Percentiles rank a stretch among this genome's conserved stretches.
Evolutionary conservation across 345 rosid genomes (phyloP).

Genomic region (Lumnitzera racemosa): DNA sequence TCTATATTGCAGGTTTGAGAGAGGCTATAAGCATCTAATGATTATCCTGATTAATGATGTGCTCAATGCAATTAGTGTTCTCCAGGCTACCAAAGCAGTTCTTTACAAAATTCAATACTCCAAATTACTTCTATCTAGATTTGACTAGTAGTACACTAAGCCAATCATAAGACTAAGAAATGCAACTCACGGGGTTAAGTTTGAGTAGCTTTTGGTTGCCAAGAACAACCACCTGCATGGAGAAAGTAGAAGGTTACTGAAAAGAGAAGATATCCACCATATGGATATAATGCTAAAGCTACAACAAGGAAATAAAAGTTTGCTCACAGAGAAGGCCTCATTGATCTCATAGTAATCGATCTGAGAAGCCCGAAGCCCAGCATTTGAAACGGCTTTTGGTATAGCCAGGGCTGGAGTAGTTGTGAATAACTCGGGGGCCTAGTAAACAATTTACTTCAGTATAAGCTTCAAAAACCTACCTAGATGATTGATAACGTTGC

Average conservation of each 20-base stretch:
- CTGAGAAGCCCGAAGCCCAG: constrained; percentile 73
- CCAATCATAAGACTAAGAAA: background rate
- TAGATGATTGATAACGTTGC: background rate
- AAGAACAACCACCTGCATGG: constrained; percentile 72
- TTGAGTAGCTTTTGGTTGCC: constrained; percentile 73
- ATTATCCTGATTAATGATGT: no score
- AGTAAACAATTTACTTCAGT: constrained; percentile 16
- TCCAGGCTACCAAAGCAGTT: no score
- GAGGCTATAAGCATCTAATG: no score
- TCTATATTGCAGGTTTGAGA: background rate
- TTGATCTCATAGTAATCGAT: constrained; percentile 92
- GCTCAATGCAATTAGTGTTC: no score
- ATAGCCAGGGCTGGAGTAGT: constrained; percentile 90
- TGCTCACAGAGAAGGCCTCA: constrained; percentile 84
- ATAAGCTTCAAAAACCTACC: background rate
- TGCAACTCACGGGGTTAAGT: constrained; percentile 67
- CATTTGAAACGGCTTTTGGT: constrained; percentile 81
- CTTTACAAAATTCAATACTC: no score
- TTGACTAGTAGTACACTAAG: no score
- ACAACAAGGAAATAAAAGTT: constrained; percentile 9
- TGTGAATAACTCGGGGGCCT: constrained; percentile 88
- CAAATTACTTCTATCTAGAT: no score
- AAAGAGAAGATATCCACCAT: background rate
- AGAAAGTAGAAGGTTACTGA: background rate
- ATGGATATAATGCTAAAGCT: constrained; percentile 1